Conservation (phyloP, 1,284 basidiomycete species). For the Schizophyllum amplum region DNA sequence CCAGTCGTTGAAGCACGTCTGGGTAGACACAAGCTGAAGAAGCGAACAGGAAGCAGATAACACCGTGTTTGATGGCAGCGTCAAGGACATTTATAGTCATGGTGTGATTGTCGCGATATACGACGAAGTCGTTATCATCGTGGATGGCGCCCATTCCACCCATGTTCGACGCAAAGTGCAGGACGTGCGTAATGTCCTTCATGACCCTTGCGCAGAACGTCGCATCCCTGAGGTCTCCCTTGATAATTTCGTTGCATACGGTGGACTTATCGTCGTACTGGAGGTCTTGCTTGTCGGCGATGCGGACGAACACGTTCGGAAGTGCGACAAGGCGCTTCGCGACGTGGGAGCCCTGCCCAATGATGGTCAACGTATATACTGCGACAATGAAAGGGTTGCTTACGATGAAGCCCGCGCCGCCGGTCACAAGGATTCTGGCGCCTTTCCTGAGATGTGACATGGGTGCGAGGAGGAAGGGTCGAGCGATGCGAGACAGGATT, state of each 20-base stretch:
- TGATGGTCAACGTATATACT: neutral
- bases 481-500: too few species aligned
- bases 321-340: constrained; percentile 31
- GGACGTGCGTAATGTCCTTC: constrained; percentile 31
- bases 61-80: constrained; percentile 29
- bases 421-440: constrained; percentile 37
- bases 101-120: constrained; percentile 40
- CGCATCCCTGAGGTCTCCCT: constrained; percentile 40
- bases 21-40: constrained; percentile 57
- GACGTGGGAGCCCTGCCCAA: constrained; percentile 41
- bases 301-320: constrained; percentile 27
- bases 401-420: constrained; percentile 53
- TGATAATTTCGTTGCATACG: constrained; percentile 27
- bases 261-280: constrained; percentile 13
- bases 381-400: constrained; percentile 13
- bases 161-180: constrained; percentile 55
- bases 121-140: constrained; percentile 35
- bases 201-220: constrained; percentile 30
- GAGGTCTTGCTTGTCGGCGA: constrained; percentile 31
- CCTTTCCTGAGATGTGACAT: constrained; percentile 11
- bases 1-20: constrained; percentile 30
- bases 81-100: constrained; percentile 42
- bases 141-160: constrained; percentile 58
- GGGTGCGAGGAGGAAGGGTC: neutral
- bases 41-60: constrained; percentile 42